Conservation (phyloP, 345 rosid genomes). For the Euphorbia pulcherrima region DNA sequence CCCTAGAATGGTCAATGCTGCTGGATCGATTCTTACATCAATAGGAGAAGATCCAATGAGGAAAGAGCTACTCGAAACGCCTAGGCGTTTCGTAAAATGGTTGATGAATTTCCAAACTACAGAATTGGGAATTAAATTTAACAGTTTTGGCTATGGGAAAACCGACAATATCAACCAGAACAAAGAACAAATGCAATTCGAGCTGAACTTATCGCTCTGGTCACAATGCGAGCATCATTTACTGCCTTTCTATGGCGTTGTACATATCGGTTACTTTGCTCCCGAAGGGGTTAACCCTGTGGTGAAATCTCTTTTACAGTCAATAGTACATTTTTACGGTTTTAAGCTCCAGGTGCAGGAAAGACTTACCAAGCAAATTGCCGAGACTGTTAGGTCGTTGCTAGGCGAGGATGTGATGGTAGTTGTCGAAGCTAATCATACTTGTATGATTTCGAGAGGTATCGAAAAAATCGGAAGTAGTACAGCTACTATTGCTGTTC, state of each 20-base stretch:
- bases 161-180: slow-evolving; percentile 29
- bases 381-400: slow-evolving; percentile 63
- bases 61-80: slow-evolving; percentile 78
- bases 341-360: slow-evolving; percentile 99
- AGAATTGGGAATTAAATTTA: slow-evolving; percentile 56
- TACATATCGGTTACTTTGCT: slow-evolving; percentile 71
- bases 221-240: slow-evolving; percentile 96
- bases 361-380: slow-evolving; percentile 83
- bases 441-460: slow-evolving; percentile 94
- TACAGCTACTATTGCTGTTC: slow-evolving; percentile 72
- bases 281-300: slow-evolving; percentile 45
- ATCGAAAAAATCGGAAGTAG: slow-evolving; percentile 90
- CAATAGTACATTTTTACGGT: slow-evolving; percentile 78
- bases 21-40: slow-evolving; percentile 59
- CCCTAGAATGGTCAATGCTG: slow-evolving; percentile 62
- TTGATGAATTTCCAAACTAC: slow-evolving; percentile 70
- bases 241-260: slow-evolving; percentile 94
- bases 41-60: slow-evolving; percentile 85
- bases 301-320: slow-evolving; percentile 53
- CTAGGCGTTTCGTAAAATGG: slow-evolving; percentile 70
- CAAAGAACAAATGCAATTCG: slow-evolving; percentile 45
- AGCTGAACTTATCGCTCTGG: slow-evolving; percentile 71
- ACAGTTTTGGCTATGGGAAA: slow-evolving; percentile 39
- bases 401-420: slow-evolving; percentile 85
- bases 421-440: slow-evolving; percentile 81